A percentile compares a stretch with the other conserved stretches of the same genome.
phyloP scores from a whole-genome alignment of 768 basidiomycete species.

The Saitozyma sp. region DNA sequence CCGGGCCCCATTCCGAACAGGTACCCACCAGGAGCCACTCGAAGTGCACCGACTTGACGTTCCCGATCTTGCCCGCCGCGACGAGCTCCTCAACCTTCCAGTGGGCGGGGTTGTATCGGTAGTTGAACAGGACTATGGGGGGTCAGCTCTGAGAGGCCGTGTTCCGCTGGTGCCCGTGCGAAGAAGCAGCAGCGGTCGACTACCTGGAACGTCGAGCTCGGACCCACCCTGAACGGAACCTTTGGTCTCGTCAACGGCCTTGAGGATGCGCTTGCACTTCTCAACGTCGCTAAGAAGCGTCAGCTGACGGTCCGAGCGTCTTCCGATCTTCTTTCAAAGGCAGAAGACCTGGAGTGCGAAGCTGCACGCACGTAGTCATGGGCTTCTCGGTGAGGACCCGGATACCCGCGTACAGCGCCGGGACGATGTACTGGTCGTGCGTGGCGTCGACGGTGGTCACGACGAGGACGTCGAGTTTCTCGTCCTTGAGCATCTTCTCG shows the following conservation, averaged over 20 bases:
- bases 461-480: conserved; percentile 58
- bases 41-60: conserved; percentile 60
- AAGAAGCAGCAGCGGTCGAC: neutral
- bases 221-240: conserved; percentile 40
- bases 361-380: conserved; percentile 56
- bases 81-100: conserved; percentile 59
- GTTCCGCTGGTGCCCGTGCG: neutral
- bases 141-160: neutral
- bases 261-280: conserved; percentile 58
- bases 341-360: neutral
- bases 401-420: conserved; percentile 46
- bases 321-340: neutral
- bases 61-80: conserved; percentile 58
- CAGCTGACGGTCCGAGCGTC: conserved; percentile 3
- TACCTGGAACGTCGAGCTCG: neutral
- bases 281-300: conserved; percentile 50
- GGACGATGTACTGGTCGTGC: conserved; percentile 59
- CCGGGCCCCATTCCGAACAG: neutral
- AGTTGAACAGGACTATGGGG: conserved; percentile 34
- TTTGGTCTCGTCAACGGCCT: conserved; percentile 57
- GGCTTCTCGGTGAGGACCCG: conserved; percentile 61
- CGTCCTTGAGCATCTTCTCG: conserved; percentile 57
- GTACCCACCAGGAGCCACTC: conserved; percentile 57
- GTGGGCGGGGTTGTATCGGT: conserved; percentile 58
- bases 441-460: conserved; percentile 59